phyloP scores from a whole-genome alignment of 345 rosid species.

The Fremontodendron californicum region DNA sequence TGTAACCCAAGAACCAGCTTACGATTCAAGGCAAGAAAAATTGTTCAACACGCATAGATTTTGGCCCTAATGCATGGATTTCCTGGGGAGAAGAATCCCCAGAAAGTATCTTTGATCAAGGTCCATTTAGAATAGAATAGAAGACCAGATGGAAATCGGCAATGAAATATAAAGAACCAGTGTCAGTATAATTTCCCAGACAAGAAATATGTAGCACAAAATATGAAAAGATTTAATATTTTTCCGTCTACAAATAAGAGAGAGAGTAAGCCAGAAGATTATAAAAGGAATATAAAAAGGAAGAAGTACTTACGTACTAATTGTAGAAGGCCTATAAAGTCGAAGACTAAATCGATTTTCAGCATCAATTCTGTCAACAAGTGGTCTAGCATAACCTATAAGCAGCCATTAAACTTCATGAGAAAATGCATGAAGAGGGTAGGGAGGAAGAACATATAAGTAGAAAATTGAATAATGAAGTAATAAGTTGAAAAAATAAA shows the following conservation, averaged over 20 bases:
- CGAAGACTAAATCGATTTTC: constrained; percentile 63
- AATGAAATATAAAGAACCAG: background rate
- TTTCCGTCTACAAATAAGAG: background rate
- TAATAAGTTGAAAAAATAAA: background rate
- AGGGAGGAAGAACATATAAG: background rate
- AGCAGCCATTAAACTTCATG: constrained; percentile 4
- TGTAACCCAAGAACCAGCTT: no score
- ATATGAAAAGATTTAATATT: background rate
- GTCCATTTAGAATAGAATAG: background rate
- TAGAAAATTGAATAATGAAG: background rate
- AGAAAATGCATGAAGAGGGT: background rate
- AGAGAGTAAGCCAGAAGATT: background rate
- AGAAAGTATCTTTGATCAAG: background rate
- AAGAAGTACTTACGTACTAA: constrained; percentile 67
- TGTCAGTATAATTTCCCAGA: background rate
- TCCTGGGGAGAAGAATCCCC: background rate
- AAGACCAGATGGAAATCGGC: background rate
- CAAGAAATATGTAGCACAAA: background rate
- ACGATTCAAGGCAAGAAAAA: no score
- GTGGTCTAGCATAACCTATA: constrained; percentile 92
- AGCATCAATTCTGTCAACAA: constrained; percentile 75
- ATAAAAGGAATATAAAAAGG: background rate
- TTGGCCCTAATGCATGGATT: no score
- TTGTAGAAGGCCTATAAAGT: constrained; percentile 93
- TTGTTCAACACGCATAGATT: no score